Percentiles rank a stretch among this genome's conserved stretches.
Evolutionary conservation across 495 filamentous ascomycete species (phyloP).

Genomic region (Penicillium fimorum): DNA sequence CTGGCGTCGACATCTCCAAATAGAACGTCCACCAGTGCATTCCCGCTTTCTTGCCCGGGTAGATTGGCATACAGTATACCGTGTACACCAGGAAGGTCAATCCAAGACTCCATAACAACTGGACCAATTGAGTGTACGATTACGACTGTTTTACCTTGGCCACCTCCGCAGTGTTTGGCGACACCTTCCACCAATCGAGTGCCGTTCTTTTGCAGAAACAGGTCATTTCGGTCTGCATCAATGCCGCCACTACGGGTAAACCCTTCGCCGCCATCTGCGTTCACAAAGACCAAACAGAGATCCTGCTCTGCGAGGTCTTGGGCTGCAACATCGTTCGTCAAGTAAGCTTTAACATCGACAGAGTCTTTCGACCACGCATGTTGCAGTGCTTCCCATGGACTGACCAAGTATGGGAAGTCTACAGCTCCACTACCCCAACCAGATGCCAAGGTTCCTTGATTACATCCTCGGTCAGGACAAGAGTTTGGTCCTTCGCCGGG

Average conservation of each 20-base stretch:
- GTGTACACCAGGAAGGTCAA: constrained; percentile 74
- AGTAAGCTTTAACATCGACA: constrained; percentile 58
- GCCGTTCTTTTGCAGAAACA: constrained; percentile 74
- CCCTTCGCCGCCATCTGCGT: constrained; percentile 62
- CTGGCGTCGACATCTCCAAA: constrained; percentile 85
- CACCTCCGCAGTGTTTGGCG: constrained; percentile 64
- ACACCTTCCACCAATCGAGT: constrained; percentile 71
- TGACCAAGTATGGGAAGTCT: constrained; percentile 78
- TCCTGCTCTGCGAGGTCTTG: constrained; percentile 52
- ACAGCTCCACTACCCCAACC: constrained; percentile 93
- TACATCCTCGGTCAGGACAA: constrained; percentile 76
- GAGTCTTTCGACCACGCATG: constrained; percentile 56
- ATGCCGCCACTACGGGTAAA: constrained; percentile 63
- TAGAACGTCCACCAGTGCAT: constrained; percentile 78
- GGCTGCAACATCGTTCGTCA: constrained; percentile 54
- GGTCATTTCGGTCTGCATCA: constrained; percentile 78
- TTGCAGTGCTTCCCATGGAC: constrained; percentile 65
- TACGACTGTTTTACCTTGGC: constrained; percentile 70
- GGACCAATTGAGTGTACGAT: constrained; percentile 91
- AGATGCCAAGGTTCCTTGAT: constrained; percentile 76
- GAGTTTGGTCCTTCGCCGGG: constrained; percentile 66
- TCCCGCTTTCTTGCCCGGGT: constrained; percentile 87
- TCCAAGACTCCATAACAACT: constrained; percentile 80
- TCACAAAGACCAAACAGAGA: constrained; percentile 64
- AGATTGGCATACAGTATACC: constrained; percentile 84